Evolutionary conservation across 1,139 yeast species (phyloP).

Genomic region (Protomyces macrosporus): DNA sequence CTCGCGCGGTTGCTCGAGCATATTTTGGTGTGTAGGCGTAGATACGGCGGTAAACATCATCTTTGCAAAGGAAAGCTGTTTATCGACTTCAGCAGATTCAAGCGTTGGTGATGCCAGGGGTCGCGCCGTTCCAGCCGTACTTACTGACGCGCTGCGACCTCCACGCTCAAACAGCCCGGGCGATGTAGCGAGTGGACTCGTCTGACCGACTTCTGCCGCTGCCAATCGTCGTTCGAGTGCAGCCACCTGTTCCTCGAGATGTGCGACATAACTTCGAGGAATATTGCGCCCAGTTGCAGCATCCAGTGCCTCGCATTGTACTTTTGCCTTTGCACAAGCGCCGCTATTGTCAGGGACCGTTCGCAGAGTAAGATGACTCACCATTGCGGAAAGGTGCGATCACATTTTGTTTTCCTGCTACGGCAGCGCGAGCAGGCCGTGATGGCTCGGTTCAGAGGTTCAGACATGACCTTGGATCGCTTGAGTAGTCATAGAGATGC

Average conservation of each 20-base stretch:
- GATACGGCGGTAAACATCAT: conserved; percentile 31
- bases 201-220: conserved; percentile 31
- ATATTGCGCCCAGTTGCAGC: conserved; percentile 83
- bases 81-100: conserved; percentile 54
- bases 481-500: neutral
- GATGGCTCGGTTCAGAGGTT: conserved; percentile 13
- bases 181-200: neutral
- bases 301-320: conserved; percentile 66
- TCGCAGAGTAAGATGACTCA: conserved; percentile 50
- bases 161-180: conserved; percentile 18
- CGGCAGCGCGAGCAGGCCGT: conserved; percentile 78
- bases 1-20: conserved; percentile 34
- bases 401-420: conserved; percentile 72
- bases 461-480: neutral
- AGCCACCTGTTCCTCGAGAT: conserved; percentile 61
- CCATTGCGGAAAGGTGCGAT: conserved; percentile 76
- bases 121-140: conserved; percentile 29
- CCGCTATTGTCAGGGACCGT: conserved; percentile 51
- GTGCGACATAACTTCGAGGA: conserved; percentile 68
- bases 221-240: conserved; percentile 51
- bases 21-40: conserved; percentile 34
- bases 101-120: conserved; percentile 41
- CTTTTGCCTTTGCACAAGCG: conserved; percentile 23
- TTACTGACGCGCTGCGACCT: conserved; percentile 35
- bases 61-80: conserved; percentile 21